Conservation (phyloP, 768 basidiomycete species). For the Leucocoprinus sp. region DNA sequence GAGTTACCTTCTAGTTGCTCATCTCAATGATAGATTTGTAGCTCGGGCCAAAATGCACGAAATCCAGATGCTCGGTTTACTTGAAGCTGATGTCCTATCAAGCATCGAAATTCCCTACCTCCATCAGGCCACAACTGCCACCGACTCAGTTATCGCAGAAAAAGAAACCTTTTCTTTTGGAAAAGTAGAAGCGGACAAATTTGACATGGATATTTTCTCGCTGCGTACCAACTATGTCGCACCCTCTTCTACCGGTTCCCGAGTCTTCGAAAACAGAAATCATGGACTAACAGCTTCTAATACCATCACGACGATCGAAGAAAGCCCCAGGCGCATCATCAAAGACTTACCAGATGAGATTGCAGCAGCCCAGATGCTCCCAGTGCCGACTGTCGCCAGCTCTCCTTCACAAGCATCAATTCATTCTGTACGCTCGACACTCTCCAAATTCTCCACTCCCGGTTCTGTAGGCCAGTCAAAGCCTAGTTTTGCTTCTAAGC, state of each 20-base stretch:
- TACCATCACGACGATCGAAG: conserved; percentile 57
- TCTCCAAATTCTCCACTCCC: conserved; percentile 22
- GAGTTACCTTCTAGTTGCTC: not conserved
- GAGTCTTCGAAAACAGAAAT: conserved; percentile 36
- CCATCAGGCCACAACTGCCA: conserved; percentile 31
- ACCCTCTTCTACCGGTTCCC: conserved; percentile 22
- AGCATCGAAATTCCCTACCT: conserved; percentile 84
- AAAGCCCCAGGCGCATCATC: conserved; percentile 48
- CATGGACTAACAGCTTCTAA: conserved; percentile 42
- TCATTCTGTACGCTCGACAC: conserved; percentile 42
- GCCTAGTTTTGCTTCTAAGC: conserved; percentile 43
- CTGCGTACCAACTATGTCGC: conserved; percentile 30
- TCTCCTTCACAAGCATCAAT: conserved; percentile 66
- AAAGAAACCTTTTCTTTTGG: conserved; percentile 29
- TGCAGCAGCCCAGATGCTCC: conserved; percentile 16
- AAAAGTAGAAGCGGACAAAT: conserved; percentile 58
- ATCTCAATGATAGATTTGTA: conserved; percentile 55
- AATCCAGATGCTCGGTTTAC: conserved; percentile 87
- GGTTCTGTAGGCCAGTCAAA: conserved; percentile 22
- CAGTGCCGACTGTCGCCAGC: conserved; percentile 20
- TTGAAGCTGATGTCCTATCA: conserved; percentile 86
- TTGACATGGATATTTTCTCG: conserved; percentile 65
- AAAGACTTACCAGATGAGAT: conserved; percentile 45
- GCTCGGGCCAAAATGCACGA: conserved; percentile 96
- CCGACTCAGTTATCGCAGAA: conserved; percentile 20